Percentiles rank a stretch among this genome's conserved stretches.
Conservation (phyloP, 768 basidiomycete species). For the Leccinum disarticulatum region DNA sequence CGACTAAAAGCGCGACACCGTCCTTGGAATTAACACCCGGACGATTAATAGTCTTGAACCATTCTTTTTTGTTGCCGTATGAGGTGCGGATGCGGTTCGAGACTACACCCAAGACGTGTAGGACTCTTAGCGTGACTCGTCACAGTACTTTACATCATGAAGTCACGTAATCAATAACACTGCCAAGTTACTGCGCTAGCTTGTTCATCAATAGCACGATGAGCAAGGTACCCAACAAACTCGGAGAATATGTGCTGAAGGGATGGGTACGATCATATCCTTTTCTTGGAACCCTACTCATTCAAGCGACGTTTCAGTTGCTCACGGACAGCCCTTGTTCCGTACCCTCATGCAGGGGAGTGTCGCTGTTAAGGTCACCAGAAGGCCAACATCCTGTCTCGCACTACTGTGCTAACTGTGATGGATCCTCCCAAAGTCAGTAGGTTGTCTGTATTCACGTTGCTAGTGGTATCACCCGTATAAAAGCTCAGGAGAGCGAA, state of each 20-base stretch:
- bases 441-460: constrained; percentile 1
- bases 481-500: constrained; percentile 16
- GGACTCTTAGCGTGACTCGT: not conserved
- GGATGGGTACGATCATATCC: constrained; percentile 56
- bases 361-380: constrained; percentile 79
- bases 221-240: constrained; percentile 54
- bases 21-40: too few relatives aligned
- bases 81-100: too few relatives aligned
- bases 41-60: too few relatives aligned
- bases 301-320: constrained; percentile 38
- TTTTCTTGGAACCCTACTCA: constrained; percentile 7
- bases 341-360: constrained; percentile 47
- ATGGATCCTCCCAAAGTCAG: constrained; percentile 39
- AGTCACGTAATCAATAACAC: constrained; percentile 21
- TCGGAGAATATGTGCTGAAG: constrained; percentile 73
- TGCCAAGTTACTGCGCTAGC: not conserved
- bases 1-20: not conserved
- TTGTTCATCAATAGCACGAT: constrained; percentile 32
- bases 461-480: constrained; percentile 4
- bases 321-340: constrained; percentile 67
- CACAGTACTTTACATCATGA: not conserved
- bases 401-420: constrained; percentile 67
- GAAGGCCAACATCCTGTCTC: constrained; percentile 42
- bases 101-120: too few relatives aligned
- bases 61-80: too few relatives aligned